Base-by-base conservation (phyloP, 192 early-diverging fungal species). In the Linnemannia zychae region DNA sequence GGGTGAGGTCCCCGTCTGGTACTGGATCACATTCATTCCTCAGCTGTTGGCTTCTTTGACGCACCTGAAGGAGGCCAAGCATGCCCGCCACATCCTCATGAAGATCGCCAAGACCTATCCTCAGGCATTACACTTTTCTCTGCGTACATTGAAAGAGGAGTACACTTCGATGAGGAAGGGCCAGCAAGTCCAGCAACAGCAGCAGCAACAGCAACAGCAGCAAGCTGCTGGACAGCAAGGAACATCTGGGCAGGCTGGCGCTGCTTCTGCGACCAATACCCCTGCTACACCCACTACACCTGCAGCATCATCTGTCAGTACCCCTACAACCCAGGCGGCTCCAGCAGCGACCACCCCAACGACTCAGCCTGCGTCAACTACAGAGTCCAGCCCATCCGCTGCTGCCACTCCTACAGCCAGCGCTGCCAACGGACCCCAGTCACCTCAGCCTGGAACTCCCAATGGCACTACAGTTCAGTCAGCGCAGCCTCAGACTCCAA, bases 1-100 rank as follows among this genome's bases (percentile, higher is more conserved):
- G 77, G 93, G 94, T 31, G 99, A 99, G 38, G 91, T 94, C 72
- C 96, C 96, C 20, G 91, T 95, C 17, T 99, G 97, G 98, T 97
- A 98, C 89, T 99, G 99, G 99, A 97, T 98, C 72, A 97, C 96
- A 0, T 98, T 99, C 78, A 98, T 99, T 68, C 98, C 99, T 6
- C 98, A 99, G 86, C 91, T 99, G 18, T 89, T 99, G 37, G 84
- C 92, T 3, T 93, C 94, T 0, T 89, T 99, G 24, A 87, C 92
- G 13, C 92, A 93, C 81, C 37, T 79, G 68, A 94, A 93, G 67
- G 98, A 99, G 81, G 94, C 96, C 36, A 91, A 91, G 53, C 94
- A 95, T 89, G 94, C 96, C 2, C 92, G 94, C 70, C 90, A 92
- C 57, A 95, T 99, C 68, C 86, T 99, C 76, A 93, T 96, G 79